Evolutionary conservation across 169 alveolate species (phyloP), one percentile per base, ranked within the genome.

Genomic region (Toxoplasma gondii): DNA sequence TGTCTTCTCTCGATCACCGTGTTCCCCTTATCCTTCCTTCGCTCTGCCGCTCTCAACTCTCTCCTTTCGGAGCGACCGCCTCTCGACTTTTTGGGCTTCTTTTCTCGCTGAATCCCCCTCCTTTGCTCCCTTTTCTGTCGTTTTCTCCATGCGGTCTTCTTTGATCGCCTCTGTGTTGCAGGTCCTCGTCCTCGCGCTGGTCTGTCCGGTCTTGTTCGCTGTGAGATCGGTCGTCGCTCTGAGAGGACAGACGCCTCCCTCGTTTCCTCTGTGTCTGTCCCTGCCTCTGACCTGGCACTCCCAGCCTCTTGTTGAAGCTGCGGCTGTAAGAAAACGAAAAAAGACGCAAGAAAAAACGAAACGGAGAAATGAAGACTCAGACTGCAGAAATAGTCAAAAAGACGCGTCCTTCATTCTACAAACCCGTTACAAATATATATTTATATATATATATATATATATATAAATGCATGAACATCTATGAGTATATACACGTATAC

Each of bases 211-310:
- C 36, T 92, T 92, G 39, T 92, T 92, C 88, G 92, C 91, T 27
- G 44, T 49, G 39, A 86, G 94, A 43, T 41, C 81, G 49, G 39
- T 92, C 74, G 36, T 67, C 81, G 94, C 92, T 19, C 69, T 92
- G n/a, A 31, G 78, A n/a, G 94, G 94, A 29, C 91, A 88, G n/a
- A 92, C 94, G 78, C 94, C 94, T n/a, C 94, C 94, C 36, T 34
- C 82, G 45, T 88, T 41, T 58, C 94, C 94, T 0, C 88, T 92
- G 69, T 84, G 58, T 45, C 49, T n/a, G 29, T 78, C 86, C 29
- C 86, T 38, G 49, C 45, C 86, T 10, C 45, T n/a, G 19, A n/a
- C 86, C n/a, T 78, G 86, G 86, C 45, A 78, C 24, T 78, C 86
- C 27, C 86, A 78, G 39, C 86, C 86, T n/a, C 86, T 78, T 45